phyloP scores from a whole-genome alignment of 2,329 filamentous ascomycete species.

The Paecilomyces niveus region DNA sequence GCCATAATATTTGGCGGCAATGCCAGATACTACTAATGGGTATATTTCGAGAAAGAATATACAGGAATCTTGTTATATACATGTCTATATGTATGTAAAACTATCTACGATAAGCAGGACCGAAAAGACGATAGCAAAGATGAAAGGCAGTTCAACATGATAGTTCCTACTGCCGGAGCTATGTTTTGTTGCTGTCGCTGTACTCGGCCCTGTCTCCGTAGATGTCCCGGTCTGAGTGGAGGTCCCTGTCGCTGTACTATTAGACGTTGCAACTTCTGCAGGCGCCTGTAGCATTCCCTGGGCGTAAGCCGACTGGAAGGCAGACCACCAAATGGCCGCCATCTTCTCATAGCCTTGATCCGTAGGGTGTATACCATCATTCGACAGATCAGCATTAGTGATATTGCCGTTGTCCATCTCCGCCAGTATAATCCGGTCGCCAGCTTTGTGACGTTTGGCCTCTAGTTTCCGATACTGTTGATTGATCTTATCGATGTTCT shows the following conservation, averaged over 20 bases:
- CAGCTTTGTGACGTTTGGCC: constrained; percentile 10
- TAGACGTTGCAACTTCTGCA: not conserved
- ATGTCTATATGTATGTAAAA: not conserved
- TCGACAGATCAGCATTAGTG: constrained; percentile 7
- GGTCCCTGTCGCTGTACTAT: not conserved
- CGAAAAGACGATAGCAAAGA: not conserved
- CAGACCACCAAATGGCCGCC: constrained; percentile 21
- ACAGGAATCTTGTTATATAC: too few relatives aligned
- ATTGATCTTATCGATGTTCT: constrained; percentile 11
- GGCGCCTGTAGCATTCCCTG: constrained; percentile 10
- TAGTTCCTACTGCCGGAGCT: not conserved
- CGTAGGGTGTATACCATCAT: constrained; percentile 16
- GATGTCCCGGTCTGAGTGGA: not conserved
- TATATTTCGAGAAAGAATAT: too few relatives aligned
- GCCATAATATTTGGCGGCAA: too few relatives aligned
- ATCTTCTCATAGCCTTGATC: constrained; percentile 18
- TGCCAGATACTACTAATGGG: too few relatives aligned
- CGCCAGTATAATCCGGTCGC: constrained; percentile 16
- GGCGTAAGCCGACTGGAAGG: constrained; percentile 11
- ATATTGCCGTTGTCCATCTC: constrained; percentile 18
- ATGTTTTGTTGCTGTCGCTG: not conserved
- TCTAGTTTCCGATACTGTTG: constrained; percentile 18
- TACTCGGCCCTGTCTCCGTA: not conserved
- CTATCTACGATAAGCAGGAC: not conserved
- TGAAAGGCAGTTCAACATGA: not conserved